phyloP scores from a whole-genome alignment of 331 rosid species.

The Telfairia occidentalis region DNA sequence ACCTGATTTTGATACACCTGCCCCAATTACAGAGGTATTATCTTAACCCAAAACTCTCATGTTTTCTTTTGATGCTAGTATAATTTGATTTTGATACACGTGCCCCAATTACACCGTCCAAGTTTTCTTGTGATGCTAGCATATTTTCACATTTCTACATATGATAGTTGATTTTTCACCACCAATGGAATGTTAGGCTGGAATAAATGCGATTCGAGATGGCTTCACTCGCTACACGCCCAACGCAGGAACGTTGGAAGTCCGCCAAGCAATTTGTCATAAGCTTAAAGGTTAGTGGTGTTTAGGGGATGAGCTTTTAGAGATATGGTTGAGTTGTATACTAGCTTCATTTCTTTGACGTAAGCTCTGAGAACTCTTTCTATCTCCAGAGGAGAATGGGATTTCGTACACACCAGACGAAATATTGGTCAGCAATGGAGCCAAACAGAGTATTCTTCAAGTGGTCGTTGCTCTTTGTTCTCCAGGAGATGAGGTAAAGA shows the following conservation, averaged over 20 bases:
- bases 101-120: too few species aligned
- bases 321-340: too few species aligned
- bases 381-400: constrained; percentile 67
- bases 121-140: not conserved
- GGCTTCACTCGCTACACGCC: constrained; percentile 72
- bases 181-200: constrained; percentile 45
- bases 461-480: constrained; percentile 73
- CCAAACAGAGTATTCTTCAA: constrained; percentile 72
- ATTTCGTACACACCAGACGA: constrained; percentile 64
- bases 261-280: constrained; percentile 72
- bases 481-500: constrained; percentile 72
- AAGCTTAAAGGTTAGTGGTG: constrained; percentile 55
- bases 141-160: not conserved
- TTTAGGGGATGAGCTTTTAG: not conserved
- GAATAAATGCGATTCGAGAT: constrained; percentile 75
- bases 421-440: constrained; percentile 76
- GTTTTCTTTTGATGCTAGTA: too few species aligned
- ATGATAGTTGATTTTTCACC: not conserved
- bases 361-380: not conserved
- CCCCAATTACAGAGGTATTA: constrained; percentile 49
- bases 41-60: not conserved
- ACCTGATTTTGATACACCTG: constrained; percentile 77
- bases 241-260: constrained; percentile 62
- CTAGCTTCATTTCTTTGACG: not conserved
- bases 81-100: too few species aligned